Percentiles rank a stretch among this genome's conserved stretches.
Evolutionary conservation across 768 basidiomycete genomes (phyloP).

Genomic region (Kwoniella pini): DNA sequence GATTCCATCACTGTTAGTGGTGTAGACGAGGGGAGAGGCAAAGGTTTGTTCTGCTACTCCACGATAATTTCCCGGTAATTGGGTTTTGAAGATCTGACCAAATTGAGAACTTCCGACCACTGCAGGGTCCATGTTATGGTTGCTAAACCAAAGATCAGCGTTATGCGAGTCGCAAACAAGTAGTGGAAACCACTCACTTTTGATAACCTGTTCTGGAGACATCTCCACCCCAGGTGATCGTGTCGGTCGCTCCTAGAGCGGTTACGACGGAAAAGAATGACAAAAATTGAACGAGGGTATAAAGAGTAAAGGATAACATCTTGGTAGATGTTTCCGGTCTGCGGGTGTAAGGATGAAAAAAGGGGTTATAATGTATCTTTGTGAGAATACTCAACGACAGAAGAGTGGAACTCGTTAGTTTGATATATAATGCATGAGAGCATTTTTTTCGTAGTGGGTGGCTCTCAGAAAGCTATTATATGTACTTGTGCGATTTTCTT

Average conservation of each 20-base stretch:
- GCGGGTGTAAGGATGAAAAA: not conserved
- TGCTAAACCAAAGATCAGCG: not conserved
- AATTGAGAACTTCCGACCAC: conserved; percentile 20
- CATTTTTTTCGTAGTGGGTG: too few species aligned
- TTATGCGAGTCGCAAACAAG: not conserved
- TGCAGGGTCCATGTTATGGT: conserved; percentile 24
- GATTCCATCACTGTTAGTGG: conserved; percentile 5
- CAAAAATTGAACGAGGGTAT: conserved; percentile 7
- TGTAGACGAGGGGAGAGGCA: conserved; percentile 17
- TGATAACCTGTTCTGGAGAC: conserved; percentile 14
- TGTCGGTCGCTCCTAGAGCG: conserved; percentile 7
- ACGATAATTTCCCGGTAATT: conserved; percentile 9
- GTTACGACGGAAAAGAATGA: conserved; percentile 12
- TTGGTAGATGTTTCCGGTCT: not conserved
- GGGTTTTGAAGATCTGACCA: conserved; percentile 20
- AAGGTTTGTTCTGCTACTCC: conserved; percentile 16
- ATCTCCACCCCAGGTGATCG: conserved; percentile 20
- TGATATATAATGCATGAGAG: too few species aligned
- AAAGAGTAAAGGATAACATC: conserved; percentile 13
- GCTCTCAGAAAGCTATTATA: too few species aligned
- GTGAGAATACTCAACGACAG: not conserved
- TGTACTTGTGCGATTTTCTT: not conserved
- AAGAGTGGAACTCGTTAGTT: not conserved
- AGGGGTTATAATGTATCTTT: not conserved
- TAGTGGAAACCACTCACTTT: conserved; percentile 6